Evolutionary conservation across 805 yeast genomes (phyloP).

Genomic region (Wickerhamomyces hampshirensis): DNA sequence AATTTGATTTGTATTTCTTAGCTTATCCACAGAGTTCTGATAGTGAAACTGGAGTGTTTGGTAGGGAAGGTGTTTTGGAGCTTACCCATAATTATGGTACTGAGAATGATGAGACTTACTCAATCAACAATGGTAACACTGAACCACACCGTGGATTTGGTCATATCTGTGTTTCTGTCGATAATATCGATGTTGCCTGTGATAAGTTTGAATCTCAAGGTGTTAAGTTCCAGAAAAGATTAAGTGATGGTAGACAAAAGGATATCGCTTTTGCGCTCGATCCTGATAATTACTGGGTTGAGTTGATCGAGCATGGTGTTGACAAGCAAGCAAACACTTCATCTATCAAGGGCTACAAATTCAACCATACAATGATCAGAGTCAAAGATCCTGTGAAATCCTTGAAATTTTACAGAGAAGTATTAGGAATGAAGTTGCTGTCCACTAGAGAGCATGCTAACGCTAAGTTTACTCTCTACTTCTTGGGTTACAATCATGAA

Average conservation of each 20-base stretch:
- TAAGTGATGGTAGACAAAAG: slow-evolving; percentile 87
- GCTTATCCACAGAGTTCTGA: slow-evolving; percentile 29
- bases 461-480: slow-evolving; percentile 83
- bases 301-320: slow-evolving; percentile 60
- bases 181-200: slow-evolving; percentile 65
- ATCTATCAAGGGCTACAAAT: slow-evolving; percentile 28
- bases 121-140: slow-evolving; percentile 74
- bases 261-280: slow-evolving; percentile 93
- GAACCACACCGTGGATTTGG: slow-evolving; percentile 91
- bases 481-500: slow-evolving; percentile 66
- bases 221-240: slow-evolving; percentile 75
- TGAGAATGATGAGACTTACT: slow-evolving; percentile 51
- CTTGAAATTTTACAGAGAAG: slow-evolving; percentile 70
- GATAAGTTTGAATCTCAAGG: slow-evolving; percentile 50
- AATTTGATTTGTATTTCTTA: slow-evolving; percentile 66
- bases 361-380: slow-evolving; percentile 92
- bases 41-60: slow-evolving; percentile 16
- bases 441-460: slow-evolving; percentile 49
- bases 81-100: slow-evolving; percentile 78
- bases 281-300: slow-evolving; percentile 97
- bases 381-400: slow-evolving; percentile 79
- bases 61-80: slow-evolving; percentile 64
- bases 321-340: slow-evolving; percentile 37
- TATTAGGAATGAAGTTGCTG: slow-evolving; percentile 75
- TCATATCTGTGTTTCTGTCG: slow-evolving; percentile 85